A percentile compares a stretch with the other conserved stretches of the same genome.
Evolutionary conservation across 768 basidiomycete genomes (phyloP).

Genomic region (Leccinum variicolor): DNA sequence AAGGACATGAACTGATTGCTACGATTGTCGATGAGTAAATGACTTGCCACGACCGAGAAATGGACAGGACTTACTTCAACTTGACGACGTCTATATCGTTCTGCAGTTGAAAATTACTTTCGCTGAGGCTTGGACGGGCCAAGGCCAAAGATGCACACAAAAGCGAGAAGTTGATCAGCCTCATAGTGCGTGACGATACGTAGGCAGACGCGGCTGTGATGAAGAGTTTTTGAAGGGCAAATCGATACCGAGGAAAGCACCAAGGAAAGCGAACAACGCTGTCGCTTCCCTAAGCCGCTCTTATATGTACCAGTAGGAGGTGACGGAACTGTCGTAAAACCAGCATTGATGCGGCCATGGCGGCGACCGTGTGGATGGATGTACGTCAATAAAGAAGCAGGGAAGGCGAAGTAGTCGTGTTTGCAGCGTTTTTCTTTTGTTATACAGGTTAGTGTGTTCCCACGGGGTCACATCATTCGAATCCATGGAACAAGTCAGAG

Average conservation of each 20-base stretch:
- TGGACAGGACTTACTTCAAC: slow-evolving; percentile 38
- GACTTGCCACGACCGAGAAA: slow-evolving; percentile 46
- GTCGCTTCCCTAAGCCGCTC: neutral
- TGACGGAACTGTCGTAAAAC: neutral
- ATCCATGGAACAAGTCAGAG: slow-evolving; percentile 29
- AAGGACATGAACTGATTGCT: slow-evolving; percentile 18
- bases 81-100: slow-evolving; percentile 43
- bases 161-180: slow-evolving; percentile 1
- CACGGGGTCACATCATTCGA: neutral
- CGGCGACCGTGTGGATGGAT: neutral
- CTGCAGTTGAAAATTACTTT: slow-evolving; percentile 31
- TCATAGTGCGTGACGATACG: neutral
- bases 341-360: neutral
- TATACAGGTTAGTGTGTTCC: no score
- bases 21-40: slow-evolving; percentile 43
- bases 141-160: slow-evolving; percentile 27
- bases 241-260: neutral
- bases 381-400: neutral
- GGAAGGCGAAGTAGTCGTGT: neutral
- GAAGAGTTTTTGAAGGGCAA: neutral
- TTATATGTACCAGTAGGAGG: neutral
- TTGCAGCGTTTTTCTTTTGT: no score
- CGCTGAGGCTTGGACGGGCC: slow-evolving; percentile 36
- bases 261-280: neutral
- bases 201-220: neutral